Evolutionary conservation across 2,329 filamentous ascomycete species (phyloP).

Genomic region (Alternaria gaisen): DNA sequence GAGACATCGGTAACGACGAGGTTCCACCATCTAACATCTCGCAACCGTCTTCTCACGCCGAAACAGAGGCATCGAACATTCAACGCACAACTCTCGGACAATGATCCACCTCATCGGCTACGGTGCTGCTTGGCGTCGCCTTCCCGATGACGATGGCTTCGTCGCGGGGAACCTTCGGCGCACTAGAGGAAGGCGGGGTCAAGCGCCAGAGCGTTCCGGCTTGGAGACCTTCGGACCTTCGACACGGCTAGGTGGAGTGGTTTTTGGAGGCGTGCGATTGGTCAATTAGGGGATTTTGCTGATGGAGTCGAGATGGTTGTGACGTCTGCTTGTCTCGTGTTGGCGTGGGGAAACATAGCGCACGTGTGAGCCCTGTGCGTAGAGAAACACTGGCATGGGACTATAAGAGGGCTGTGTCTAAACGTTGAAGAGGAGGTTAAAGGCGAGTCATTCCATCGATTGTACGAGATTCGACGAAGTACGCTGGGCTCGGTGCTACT

Average conservation of each 20-base stretch:
- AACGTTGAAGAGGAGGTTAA: background rate
- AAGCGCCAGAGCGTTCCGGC: background rate
- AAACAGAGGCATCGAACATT: background rate
- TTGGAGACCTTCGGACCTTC: slow-evolving; percentile 23
- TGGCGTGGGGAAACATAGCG: slow-evolving; percentile 20
- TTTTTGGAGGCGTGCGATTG: slow-evolving; percentile 25
- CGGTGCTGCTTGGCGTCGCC: slow-evolving; percentile 10
- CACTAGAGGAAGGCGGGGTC: slow-evolving; percentile 33
- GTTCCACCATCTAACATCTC: background rate
- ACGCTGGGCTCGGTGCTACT: slow-evolving; percentile 7
- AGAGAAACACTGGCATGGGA: background rate
- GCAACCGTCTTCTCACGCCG: background rate
- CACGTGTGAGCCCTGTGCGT: slow-evolving; percentile 1
- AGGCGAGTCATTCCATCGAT: background rate
- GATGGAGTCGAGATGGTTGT: slow-evolving; percentile 4
- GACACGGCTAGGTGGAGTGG: slow-evolving; percentile 28
- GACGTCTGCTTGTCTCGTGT: slow-evolving; percentile 22
- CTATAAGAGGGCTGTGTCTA: slow-evolving; percentile 10
- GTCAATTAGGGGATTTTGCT: background rate
- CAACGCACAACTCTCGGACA: slow-evolving; percentile 15
- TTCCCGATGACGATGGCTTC: slow-evolving; percentile 7
- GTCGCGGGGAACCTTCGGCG: slow-evolving; percentile 36
- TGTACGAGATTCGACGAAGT: background rate
- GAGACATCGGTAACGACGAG: background rate
- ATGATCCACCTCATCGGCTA: slow-evolving; percentile 3